Percentiles rank a stretch among this genome's conserved stretches.
These are phyloP conservation scores for Xylaria sp. DNA, from an alignment of 2,329 filamentous ascomycete genomes.

Conservation along the genomic window DNA sequence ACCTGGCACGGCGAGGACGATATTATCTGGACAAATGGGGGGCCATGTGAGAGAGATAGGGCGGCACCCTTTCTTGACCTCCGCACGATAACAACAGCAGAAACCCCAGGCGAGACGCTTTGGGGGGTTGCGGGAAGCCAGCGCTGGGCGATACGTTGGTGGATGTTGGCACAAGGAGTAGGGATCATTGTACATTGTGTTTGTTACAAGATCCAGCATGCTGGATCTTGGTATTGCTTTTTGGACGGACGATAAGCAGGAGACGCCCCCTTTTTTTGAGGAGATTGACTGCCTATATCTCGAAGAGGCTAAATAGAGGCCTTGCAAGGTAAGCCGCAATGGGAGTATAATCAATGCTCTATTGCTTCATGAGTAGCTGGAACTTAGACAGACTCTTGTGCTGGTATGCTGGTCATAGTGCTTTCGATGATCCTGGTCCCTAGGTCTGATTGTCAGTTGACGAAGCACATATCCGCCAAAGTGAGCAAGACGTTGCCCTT, in stretches of 20 bases:
- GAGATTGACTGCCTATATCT: not conserved
- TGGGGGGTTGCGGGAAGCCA: not conserved
- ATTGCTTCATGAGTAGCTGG: not conserved
- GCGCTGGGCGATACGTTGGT: not conserved
- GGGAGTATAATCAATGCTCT: not conserved
- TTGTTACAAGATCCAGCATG: not conserved
- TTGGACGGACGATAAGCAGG: not conserved
- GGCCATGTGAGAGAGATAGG: not conserved
- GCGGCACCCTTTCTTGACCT: not conserved
- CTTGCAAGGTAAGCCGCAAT: not conserved
- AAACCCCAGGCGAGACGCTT: not conserved
- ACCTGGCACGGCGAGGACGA: not conserved
- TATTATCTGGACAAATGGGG: conserved; percentile 7
- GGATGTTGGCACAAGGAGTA: not conserved
- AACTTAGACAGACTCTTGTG: conserved; percentile 1
- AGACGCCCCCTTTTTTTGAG: not conserved
- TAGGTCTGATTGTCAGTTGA: not conserved
- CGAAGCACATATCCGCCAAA: not conserved
- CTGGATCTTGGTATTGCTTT: not conserved
- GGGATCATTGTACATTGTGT: not conserved
- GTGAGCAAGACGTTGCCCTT: not conserved
- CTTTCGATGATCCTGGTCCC: not conserved
- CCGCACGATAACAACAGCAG: not conserved
- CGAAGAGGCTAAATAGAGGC: not conserved
- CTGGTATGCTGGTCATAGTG: not conserved